These are phyloP conservation scores for Periconia sp. DNA, from an alignment of 2,329 filamentous ascomycete species.

Conservation along the genomic window DNA sequence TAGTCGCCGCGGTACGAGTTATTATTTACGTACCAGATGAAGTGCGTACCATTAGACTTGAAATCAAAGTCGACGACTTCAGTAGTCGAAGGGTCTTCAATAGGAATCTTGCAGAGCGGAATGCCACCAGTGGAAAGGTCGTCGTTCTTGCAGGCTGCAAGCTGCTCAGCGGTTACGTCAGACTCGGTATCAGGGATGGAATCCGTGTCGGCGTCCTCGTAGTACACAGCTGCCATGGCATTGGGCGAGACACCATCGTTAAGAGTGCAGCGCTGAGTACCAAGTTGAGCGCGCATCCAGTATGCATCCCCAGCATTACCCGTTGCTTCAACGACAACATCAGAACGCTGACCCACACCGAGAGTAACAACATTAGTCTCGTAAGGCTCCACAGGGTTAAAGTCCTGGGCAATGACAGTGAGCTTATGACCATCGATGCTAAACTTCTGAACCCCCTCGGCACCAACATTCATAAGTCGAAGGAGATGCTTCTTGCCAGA, in stretches of 20 bases:
- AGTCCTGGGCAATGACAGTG: conserved; percentile 50
- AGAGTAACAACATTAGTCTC: conserved; percentile 47
- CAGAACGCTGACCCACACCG: conserved; percentile 47
- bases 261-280: conserved; percentile 20
- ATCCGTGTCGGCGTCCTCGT: conserved; percentile 62
- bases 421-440: conserved; percentile 50
- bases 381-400: conserved; percentile 49
- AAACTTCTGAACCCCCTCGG: conserved; percentile 47
- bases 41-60: conserved; percentile 31
- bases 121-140: conserved; percentile 6
- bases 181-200: conserved; percentile 55
- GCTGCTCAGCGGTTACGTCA: conserved; percentile 22
- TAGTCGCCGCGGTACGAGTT: conserved; percentile 33
- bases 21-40: conserved; percentile 31
- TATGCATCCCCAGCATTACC: conserved; percentile 33
- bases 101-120: conserved; percentile 30
- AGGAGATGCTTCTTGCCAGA: conserved; percentile 50
- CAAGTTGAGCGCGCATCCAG: conserved; percentile 47
- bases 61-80: conserved; percentile 28
- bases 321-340: conserved; percentile 41
- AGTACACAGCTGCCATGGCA: conserved; percentile 66
- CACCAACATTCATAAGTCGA: conserved; percentile 49
- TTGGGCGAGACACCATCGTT: conserved; percentile 23
- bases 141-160: conserved; percentile 25
- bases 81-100: conserved; percentile 20